Percentiles rank a stretch among this genome's conserved stretches.
These are phyloP conservation scores for Hygrophorus pudorinus DNA, from an alignment of 768 basidiomycete genomes.

Conservation along the genomic window DNA sequence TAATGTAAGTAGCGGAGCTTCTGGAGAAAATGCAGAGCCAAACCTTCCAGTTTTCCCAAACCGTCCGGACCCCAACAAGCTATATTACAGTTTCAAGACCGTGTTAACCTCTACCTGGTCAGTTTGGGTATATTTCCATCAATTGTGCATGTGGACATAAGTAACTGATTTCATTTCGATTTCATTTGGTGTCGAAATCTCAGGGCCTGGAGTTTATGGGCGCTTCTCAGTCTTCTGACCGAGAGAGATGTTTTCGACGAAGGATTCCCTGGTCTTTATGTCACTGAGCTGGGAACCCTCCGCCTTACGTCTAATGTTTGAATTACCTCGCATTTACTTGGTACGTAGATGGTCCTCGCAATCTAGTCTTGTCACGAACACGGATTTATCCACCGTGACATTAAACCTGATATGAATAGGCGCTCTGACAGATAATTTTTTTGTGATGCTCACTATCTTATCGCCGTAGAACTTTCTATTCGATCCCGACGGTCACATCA, in stretches of 20 bases:
- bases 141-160: conserved; percentile 20
- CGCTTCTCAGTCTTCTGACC: conserved; percentile 90
- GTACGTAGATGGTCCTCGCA: conserved; percentile 77
- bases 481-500: conserved; percentile 87
- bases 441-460: conserved; percentile 11
- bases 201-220: conserved; percentile 94
- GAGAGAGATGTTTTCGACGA: conserved; percentile 87
- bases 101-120: conserved; percentile 90
- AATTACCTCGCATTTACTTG: conserved; percentile 9
- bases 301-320: conserved; percentile 11
- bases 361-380: conserved; percentile 89
- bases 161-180: conserved; percentile 44
- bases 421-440: conserved; percentile 12
- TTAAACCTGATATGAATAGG: conserved; percentile 81
- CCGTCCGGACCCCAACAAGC: conserved; percentile 85
- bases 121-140: conserved; percentile 21
- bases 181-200: conserved; percentile 35
- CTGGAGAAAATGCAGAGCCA: conserved; percentile 18
- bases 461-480: conserved; percentile 82
- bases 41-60: conserved; percentile 80
- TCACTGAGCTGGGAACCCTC: conserved; percentile 65
- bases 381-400: conserved; percentile 97
- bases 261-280: conserved; percentile 86
- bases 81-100: conserved; percentile 95
- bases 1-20: conserved; percentile 18